phyloP scores from a whole-genome alignment of 2,329 filamentous ascomycete species.

The Aspergillus tanneri region DNA sequence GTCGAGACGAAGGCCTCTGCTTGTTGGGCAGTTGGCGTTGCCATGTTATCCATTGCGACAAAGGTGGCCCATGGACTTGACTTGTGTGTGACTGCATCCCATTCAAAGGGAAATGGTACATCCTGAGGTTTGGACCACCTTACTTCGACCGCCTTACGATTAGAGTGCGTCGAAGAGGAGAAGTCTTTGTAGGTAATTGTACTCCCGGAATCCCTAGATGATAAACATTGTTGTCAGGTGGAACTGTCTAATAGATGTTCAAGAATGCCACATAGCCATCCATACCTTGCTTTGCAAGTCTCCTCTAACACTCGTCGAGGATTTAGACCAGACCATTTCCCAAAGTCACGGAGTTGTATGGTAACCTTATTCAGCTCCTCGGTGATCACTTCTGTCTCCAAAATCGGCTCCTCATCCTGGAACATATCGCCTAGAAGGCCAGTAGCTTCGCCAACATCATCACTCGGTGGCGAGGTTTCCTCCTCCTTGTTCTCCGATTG shows the following conservation, averaged over 20 bases:
- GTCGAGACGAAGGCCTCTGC: slow-evolving; percentile 87
- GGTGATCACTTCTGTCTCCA: slow-evolving; percentile 44
- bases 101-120: slow-evolving; percentile 42
- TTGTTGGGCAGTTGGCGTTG: slow-evolving; percentile 73
- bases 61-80: slow-evolving; percentile 51
- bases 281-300: slow-evolving; percentile 74
- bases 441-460: slow-evolving; percentile 39
- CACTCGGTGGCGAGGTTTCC: slow-evolving; percentile 12
- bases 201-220: slow-evolving; percentile 64
- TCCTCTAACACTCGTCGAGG: slow-evolving; percentile 80
- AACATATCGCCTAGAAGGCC: slow-evolving; percentile 61
- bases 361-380: slow-evolving; percentile 24
- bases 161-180: slow-evolving; percentile 72
- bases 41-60: slow-evolving; percentile 72
- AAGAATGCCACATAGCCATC: background rate
- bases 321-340: slow-evolving; percentile 72
- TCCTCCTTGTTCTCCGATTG: slow-evolving; percentile 15
- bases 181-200: slow-evolving; percentile 67
- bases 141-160: slow-evolving; percentile 72
- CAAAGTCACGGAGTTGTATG: slow-evolving; percentile 75
- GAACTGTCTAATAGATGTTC: background rate
- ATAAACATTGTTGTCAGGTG: slow-evolving; percentile 16
- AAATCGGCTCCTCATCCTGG: slow-evolving; percentile 42
- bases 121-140: slow-evolving; percentile 75
- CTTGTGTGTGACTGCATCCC: slow-evolving; percentile 44